phyloP scores from a whole-genome alignment of 2,329 filamentous ascomycete genomes.

The Aspergillus sojae region DNA sequence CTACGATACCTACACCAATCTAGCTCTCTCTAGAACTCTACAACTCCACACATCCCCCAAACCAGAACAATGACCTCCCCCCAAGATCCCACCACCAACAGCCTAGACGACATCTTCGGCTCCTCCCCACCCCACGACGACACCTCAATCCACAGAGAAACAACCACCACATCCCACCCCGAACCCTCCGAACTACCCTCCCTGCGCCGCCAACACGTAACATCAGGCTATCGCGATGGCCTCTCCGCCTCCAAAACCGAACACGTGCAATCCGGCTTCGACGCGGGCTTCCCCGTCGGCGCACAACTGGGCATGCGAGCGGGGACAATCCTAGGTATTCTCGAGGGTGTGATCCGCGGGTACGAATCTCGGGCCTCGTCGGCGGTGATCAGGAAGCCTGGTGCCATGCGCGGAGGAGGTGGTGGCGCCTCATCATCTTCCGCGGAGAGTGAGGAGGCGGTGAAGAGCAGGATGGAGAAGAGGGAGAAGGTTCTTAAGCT shows the following conservation, averaged over 20 bases:
- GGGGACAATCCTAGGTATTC: constrained; percentile 73
- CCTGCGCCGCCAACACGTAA: constrained; percentile 75
- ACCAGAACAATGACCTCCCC: not conserved
- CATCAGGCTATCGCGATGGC: constrained; percentile 88
- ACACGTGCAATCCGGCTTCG: constrained; percentile 84
- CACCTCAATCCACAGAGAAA: not conserved
- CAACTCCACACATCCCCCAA: not conserved
- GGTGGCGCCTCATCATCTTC: not conserved
- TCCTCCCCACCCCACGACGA: constrained; percentile 35
- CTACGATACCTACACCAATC: not conserved
- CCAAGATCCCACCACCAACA: constrained; percentile 7
- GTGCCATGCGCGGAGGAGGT: constrained; percentile 20
- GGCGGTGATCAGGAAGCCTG: constrained; percentile 30
- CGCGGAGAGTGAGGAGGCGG: not conserved
- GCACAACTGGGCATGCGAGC: constrained; percentile 75
- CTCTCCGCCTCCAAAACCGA: constrained; percentile 73
- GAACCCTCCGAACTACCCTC: constrained; percentile 71
- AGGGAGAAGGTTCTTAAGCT: constrained; percentile 37
- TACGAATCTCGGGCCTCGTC: constrained; percentile 30
- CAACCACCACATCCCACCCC: not conserved
- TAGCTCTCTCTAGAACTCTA: not conserved
- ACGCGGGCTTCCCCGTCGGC: constrained; percentile 84
- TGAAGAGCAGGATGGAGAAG: constrained; percentile 39
- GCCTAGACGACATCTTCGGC: constrained; percentile 47
- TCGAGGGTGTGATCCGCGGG: constrained; percentile 67